Evolutionary conservation across 768 basidiomycete genomes (phyloP), one percentile per base, ranked within the genome.

Genomic region (Neoboletus brunneissimus): DNA sequence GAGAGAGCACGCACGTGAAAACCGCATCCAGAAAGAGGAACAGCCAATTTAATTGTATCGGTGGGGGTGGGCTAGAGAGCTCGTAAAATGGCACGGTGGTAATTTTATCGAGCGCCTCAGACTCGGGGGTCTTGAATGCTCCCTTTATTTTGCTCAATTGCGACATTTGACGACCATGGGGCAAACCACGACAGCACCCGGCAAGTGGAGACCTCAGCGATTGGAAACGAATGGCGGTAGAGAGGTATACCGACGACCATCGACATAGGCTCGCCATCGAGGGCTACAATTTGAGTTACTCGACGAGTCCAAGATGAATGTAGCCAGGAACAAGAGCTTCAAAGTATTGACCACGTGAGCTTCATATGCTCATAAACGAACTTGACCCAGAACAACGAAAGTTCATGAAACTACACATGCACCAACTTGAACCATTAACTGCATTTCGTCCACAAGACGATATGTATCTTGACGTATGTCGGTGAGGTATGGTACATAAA

Each of bases 1-100:
- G 53, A 40, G 10, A 38, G 23, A 40, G 23, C 40, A 66, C 69
- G 49, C 50, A 70, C 69, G 69, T 72, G 54, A 71, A 71, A 15
- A 71, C 50, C 1, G 64, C 67, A 34, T 70, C 69, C 31, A 70
- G 35, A 31, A 71, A 51, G 44, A 70, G 64, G 41, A 72, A 66
- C 25, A 64, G 9, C 69, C 61, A 67, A 20, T 68, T 67, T 29
- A 71, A 31, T 51, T 58, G 64, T 48, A 70, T 57, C 22, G 59
- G 62, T 9, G n/a, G 40, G 9, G 59, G 62, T 12, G 67, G 42
- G n/a, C 35, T 53, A 5, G 54, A 54, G 31, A 68, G 59, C 48
- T 66, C 62, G 37, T 70, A 70, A 25, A 70, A 71, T 5, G 69
- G 69, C 41, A 61, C 54, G 38, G 60, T 8, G 4, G 55, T 54